Evolutionary conservation across 768 basidiomycete genomes (phyloP).

Genomic region (Auricularia heimuer): DNA sequence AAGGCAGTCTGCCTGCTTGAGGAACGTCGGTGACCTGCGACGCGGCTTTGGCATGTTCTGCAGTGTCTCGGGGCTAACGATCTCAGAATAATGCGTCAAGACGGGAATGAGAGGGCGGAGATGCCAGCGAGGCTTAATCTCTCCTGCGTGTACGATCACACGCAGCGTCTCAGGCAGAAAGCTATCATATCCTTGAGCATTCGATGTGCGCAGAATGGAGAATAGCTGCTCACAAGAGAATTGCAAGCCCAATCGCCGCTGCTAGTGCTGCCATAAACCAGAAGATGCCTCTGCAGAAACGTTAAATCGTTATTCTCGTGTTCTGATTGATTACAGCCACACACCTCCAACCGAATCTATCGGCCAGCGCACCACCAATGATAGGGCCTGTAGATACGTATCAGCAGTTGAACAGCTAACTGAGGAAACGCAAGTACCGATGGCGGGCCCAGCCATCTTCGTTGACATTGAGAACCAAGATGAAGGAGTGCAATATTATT

Average conservation of each 20-base stretch:
- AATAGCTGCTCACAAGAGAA: slow-evolving; percentile 34
- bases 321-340: background rate
- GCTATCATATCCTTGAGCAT: slow-evolving; percentile 11
- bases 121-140: slow-evolving; percentile 20
- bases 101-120: slow-evolving; percentile 25
- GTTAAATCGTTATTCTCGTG: background rate
- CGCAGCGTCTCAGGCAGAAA: slow-evolving; percentile 38
- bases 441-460: background rate
- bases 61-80: background rate
- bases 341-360: slow-evolving; percentile 57
- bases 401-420: background rate
- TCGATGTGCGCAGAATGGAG: slow-evolving; percentile 3
- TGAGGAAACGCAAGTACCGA: slow-evolving; percentile 20
- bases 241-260: slow-evolving; percentile 33
- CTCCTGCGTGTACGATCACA: slow-evolving; percentile 35
- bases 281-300: slow-evolving; percentile 40
- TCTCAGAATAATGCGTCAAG: slow-evolving; percentile 8
- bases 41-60: background rate
- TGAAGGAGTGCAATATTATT: background rate
- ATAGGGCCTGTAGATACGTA: slow-evolving; percentile 37
- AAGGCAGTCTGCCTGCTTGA: slow-evolving; percentile 47
- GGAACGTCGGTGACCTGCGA: slow-evolving; percentile 19
- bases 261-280: slow-evolving; percentile 50
- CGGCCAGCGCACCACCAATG: slow-evolving; percentile 38
- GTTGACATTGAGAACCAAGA: background rate